Conservation (phyloP, 73 alveolate species). For the Paramecium bursaria region DNA sequence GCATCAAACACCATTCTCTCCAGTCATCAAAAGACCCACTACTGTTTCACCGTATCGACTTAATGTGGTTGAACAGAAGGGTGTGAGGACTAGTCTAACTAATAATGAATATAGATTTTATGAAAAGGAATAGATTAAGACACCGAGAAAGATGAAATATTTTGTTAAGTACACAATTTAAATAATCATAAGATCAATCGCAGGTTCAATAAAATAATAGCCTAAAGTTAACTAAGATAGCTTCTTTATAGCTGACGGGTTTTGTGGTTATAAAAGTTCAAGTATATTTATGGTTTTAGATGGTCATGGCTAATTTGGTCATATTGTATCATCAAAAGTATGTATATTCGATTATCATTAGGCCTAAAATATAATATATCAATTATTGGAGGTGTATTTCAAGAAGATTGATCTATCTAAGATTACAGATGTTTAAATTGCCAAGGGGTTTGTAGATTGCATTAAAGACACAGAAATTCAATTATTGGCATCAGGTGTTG, state of each 20-base stretch:
- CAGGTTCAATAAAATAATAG: no score
- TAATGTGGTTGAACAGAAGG: no score
- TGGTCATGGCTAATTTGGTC: constrained; percentile 26
- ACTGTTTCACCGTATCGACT: no score
- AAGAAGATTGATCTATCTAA: background rate
- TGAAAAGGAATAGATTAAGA: no score
- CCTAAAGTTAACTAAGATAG: constrained; percentile 17
- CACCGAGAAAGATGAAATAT: no score
- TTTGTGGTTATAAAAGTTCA: background rate
- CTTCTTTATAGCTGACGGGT: background rate
- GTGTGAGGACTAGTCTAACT: no score
- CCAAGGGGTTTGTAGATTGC: background rate
- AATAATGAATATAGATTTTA: no score
- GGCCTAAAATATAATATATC: background rate
- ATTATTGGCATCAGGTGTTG: constrained; percentile 27
- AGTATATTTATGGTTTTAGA: constrained; percentile 1
- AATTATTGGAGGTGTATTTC: constrained; percentile 8
- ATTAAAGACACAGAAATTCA: constrained; percentile 19
- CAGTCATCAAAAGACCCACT: no score
- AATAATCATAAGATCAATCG: no score
- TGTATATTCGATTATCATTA: background rate
- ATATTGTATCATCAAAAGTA: background rate
- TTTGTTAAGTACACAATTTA: no score
- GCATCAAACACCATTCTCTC: no score
- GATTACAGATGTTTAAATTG: background rate